These are phyloP conservation scores for Exophiala bonariae DNA, from an alignment of 2,329 filamentous ascomycete genomes.

Conservation along the genomic window DNA sequence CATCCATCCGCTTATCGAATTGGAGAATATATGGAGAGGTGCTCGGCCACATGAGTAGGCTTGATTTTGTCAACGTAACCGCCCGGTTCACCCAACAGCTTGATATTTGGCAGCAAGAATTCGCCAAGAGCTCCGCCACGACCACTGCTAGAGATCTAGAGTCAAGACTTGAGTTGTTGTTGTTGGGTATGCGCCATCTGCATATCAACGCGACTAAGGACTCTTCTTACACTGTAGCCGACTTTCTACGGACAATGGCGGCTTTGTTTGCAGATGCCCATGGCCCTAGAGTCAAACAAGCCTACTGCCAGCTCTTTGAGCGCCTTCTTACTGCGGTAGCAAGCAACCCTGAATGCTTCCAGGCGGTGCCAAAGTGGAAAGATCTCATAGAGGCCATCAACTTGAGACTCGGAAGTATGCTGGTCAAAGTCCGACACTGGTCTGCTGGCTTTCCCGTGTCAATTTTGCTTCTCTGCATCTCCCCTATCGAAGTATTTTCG, in stretches of 20 bases:
- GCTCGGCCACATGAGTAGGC: conserved; percentile 92
- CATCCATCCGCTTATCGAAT: conserved; percentile 84
- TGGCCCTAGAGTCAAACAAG: conserved; percentile 85
- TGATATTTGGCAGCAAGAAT: conserved; percentile 73
- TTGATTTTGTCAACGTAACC: conserved; percentile 83
- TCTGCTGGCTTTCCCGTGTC: conserved; percentile 82
- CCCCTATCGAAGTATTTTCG: conserved; percentile 78
- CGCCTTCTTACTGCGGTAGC: conserved; percentile 84
- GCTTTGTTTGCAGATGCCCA: conserved; percentile 82
- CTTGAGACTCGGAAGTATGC: conserved; percentile 77
- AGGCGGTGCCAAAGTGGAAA: conserved; percentile 81
- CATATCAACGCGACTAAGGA: conserved; percentile 72
- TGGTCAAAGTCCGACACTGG: conserved; percentile 93
- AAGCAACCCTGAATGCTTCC: conserved; percentile 72
- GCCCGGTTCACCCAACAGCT: conserved; percentile 80
- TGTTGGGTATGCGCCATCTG: conserved; percentile 89
- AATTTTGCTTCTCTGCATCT: conserved; percentile 83
- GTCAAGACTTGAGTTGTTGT: conserved; percentile 78
- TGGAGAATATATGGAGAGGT: conserved; percentile 94
- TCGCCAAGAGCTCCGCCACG: conserved; percentile 63
- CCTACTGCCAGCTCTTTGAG: conserved; percentile 90
- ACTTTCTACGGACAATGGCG: conserved; percentile 80
- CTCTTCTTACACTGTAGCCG: conserved; percentile 58
- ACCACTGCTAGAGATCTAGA: conserved; percentile 68
- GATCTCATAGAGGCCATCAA: conserved; percentile 79